Percentiles rank a stretch among this genome's conserved stretches.
phyloP scores from a whole-genome alignment of 768 basidiomycete species.

The Pulveroboletus sp. region DNA sequence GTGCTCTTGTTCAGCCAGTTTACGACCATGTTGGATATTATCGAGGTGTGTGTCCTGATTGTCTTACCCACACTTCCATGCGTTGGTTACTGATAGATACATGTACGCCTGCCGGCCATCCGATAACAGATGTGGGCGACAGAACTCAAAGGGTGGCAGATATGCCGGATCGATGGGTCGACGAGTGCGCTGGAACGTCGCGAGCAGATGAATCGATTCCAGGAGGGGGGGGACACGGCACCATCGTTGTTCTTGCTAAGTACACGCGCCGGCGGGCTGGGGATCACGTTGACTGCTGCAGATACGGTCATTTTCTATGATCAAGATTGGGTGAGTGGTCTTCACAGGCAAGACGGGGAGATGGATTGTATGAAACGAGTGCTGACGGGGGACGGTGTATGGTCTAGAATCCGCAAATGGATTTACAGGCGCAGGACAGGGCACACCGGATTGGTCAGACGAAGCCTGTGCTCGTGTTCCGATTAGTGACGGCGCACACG shows the following conservation, averaged over 20 bases:
- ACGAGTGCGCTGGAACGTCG: conserved; percentile 79
- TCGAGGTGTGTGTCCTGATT: conserved; percentile 56
- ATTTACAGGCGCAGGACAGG: conserved; percentile 91
- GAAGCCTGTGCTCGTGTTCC: conserved; percentile 82
- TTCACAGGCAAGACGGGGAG: neutral
- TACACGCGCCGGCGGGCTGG: conserved; percentile 92
- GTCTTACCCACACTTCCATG: neutral
- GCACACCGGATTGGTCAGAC: conserved; percentile 97
- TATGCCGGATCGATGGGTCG: conserved; percentile 91
- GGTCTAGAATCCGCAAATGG: conserved; percentile 87
- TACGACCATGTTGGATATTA: conserved; percentile 92
- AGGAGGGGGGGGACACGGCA: conserved; percentile 56
- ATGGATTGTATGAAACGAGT: neutral
- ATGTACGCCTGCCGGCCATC: neutral
- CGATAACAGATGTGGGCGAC: conserved; percentile 60
- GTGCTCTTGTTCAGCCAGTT: conserved; percentile 91
- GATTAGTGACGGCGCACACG: conserved; percentile 82
- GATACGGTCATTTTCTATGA: conserved; percentile 28
- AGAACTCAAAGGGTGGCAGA: conserved; percentile 73
- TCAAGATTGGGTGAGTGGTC: conserved; percentile 20
- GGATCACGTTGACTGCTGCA: conserved; percentile 87
- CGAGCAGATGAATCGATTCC: conserved; percentile 82
- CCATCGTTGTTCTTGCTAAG: conserved; percentile 82
- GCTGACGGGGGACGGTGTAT: conserved; percentile 1
- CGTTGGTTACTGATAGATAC: neutral